phyloP scores from a whole-genome alignment of 257 asterid species.

The Jacaranda copaia region DNA sequence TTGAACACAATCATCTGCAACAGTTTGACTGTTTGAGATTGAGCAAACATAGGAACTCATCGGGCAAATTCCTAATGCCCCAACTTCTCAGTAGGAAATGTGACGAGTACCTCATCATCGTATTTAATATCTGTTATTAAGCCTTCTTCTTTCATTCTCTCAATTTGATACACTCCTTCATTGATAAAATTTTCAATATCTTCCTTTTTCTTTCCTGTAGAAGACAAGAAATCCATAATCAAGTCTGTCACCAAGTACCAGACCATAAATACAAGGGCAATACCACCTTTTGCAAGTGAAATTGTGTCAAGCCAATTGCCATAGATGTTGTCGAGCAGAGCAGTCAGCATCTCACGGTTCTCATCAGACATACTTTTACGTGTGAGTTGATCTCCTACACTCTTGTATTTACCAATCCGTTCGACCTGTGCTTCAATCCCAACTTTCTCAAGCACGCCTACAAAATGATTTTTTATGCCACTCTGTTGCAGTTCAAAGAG shows the following conservation, averaged over 20 bases:
- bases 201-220: slow-evolving; percentile 67
- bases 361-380: slow-evolving; percentile 69
- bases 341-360: slow-evolving; percentile 73
- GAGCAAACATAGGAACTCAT: slow-evolving; percentile 6
- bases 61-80: not conserved
- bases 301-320: slow-evolving; percentile 65
- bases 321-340: slow-evolving; percentile 66
- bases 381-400: slow-evolving; percentile 64
- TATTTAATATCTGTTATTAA: slow-evolving; percentile 79
- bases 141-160: slow-evolving; percentile 71
- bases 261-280: not conserved
- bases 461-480: slow-evolving; percentile 23
- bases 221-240: slow-evolving; percentile 34
- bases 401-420: slow-evolving; percentile 76
- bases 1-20: not conserved
- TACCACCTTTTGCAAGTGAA: slow-evolving; percentile 63
- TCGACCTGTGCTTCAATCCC: slow-evolving; percentile 75
- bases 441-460: slow-evolving; percentile 66
- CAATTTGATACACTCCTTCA: slow-evolving; percentile 68
- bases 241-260: not conserved
- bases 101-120: slow-evolving; percentile 70
- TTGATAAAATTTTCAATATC: slow-evolving; percentile 66
- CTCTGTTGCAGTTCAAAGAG: not conserved
- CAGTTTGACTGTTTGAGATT: not conserved
- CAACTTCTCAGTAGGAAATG: slow-evolving; percentile 9